Evolutionary conservation across 2,329 filamentous ascomycete genomes (phyloP).

Genomic region (Proliferodiscus dingleyae): DNA sequence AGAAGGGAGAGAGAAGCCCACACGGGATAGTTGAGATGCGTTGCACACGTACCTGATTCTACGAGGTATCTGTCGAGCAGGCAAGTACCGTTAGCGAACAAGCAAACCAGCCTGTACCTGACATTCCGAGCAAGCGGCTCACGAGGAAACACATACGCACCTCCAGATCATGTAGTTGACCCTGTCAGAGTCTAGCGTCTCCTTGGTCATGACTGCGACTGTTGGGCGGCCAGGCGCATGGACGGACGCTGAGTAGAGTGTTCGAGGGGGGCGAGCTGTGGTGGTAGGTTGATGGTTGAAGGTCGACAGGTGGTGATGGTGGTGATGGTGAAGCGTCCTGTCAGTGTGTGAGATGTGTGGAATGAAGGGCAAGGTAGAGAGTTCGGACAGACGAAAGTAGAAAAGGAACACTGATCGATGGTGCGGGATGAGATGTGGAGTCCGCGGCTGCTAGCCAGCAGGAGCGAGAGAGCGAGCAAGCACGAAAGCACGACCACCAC

Average conservation of each 20-base stretch:
- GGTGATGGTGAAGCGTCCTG: slow-evolving; percentile 10
- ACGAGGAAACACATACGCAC: slow-evolving; percentile 45
- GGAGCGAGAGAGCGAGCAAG: neutral
- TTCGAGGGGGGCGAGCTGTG: slow-evolving; percentile 3
- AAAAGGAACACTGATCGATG: slow-evolving; percentile 15
- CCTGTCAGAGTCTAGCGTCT: slow-evolving; percentile 55
- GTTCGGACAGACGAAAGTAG: slow-evolving; percentile 16
- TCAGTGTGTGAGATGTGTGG: slow-evolving; percentile 18
- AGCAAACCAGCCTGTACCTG: slow-evolving; percentile 21
- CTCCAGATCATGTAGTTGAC: slow-evolving; percentile 69
- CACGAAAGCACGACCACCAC: too few relatives aligned
- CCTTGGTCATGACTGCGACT: slow-evolving; percentile 30
- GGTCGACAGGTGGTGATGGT: too few relatives aligned
- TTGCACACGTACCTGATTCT: slow-evolving; percentile 30
- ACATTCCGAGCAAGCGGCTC: slow-evolving; percentile 25
- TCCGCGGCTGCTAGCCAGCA: slow-evolving; percentile 10
- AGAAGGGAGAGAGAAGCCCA: slow-evolving; percentile 1
- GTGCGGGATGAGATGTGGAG: slow-evolving; percentile 21
- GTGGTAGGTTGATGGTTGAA: too few relatives aligned
- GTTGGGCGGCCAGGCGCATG: slow-evolving; percentile 7
- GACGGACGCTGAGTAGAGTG: neutral
- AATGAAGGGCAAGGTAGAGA: slow-evolving; percentile 18
- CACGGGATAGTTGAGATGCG: slow-evolving; percentile 1
- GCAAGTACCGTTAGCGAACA: slow-evolving; percentile 28
- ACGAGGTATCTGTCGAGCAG: slow-evolving; percentile 31